Base-by-base conservation (phyloP, 164 flowering plant species). In the Aristolochia fimbriata region DNA sequence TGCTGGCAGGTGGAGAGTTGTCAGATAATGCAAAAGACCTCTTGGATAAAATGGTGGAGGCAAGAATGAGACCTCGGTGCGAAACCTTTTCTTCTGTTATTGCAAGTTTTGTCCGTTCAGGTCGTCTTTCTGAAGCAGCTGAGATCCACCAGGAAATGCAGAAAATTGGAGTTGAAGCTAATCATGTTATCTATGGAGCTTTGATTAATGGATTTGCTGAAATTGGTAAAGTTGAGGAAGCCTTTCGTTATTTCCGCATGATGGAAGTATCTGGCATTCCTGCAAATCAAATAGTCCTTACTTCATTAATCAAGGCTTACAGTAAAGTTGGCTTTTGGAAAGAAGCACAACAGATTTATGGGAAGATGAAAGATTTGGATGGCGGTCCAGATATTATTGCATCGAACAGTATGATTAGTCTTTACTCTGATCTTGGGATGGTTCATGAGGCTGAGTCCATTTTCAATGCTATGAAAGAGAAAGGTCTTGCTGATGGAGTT, bases 171-270 rank as follows among this genome's bases (percentile, higher is more conserved):
- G 77, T 87, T 27, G 62, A 76, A 69, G 91, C 96, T n/a, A 92
- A 87, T 74, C 96, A 84, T 69, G 76, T 84, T 71, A 88, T 87
- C 31, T 87, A 76, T 75, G 98, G 96, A 7, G 68, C 88, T 62
- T 66, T 92, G 71, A 81, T 92, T 21, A 76, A 92, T 80, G 95
- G 88, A 33, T 87, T 78, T 78, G 88, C 93, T 14, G 93, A 84
- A 68, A 66, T 71, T 65, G 91, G 96, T 6, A 66, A 61, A 5
- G 76, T 79, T 51, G 89, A 85, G 75, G 95, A 86, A 69, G 95
- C 95, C 65, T 70, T 83, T 51, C 62, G 57, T 37, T 92, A 83
- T 68, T 84, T 74, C 68, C 77, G 56, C n/a, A 33, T 47, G 65
- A 86, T 88, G 96, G 74, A 83, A 72, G 81, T 79, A 66, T 66